A percentile compares a stretch with the other conserved stretches of the same genome.
Evolutionary conservation across 1,284 basidiomycete species (phyloP).

Genomic region (Tilletiopsis washingtonensis): DNA sequence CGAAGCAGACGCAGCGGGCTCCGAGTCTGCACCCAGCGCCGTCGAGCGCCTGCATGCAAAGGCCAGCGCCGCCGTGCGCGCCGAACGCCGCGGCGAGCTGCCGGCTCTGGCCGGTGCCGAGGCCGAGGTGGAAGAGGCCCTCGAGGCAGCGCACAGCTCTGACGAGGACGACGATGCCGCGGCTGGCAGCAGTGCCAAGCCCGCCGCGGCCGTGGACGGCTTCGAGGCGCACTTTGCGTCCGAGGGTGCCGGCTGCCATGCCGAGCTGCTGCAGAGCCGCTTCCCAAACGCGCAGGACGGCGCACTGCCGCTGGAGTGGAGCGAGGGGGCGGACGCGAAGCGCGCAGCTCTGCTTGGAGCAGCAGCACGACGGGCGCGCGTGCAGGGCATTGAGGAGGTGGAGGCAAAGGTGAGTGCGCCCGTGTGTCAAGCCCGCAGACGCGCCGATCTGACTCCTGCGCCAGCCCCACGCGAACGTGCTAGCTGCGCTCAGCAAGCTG

Average conservation of each 20-base stretch:
- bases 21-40: no score
- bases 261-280: slow-evolving; percentile 1
- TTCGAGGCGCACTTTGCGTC: slow-evolving; percentile 24
- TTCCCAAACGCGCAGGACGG: neutral
- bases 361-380: neutral
- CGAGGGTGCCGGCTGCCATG: slow-evolving; percentile 21
- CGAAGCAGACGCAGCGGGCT: no score
- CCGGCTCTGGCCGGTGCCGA: no score
- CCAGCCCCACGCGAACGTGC: slow-evolving; percentile 27
- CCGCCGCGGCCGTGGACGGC: slow-evolving; percentile 14
- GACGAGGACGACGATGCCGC: neutral
- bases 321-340: no score
- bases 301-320: slow-evolving; percentile 1
- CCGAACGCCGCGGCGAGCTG: no score
- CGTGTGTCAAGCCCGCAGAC: no score
- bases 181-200: slow-evolving; percentile 5
- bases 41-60: no score
- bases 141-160: no score
- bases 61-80: no score
- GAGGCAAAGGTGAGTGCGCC: neutral
- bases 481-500: slow-evolving; percentile 21
- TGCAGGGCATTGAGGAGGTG: neutral
- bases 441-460: neutral
- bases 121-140: no score
- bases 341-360: neutral